Percentiles rank a stretch among this genome's conserved stretches.
phyloP scores from a whole-genome alignment of 257 asterid species.

The Perilla frutescens region DNA sequence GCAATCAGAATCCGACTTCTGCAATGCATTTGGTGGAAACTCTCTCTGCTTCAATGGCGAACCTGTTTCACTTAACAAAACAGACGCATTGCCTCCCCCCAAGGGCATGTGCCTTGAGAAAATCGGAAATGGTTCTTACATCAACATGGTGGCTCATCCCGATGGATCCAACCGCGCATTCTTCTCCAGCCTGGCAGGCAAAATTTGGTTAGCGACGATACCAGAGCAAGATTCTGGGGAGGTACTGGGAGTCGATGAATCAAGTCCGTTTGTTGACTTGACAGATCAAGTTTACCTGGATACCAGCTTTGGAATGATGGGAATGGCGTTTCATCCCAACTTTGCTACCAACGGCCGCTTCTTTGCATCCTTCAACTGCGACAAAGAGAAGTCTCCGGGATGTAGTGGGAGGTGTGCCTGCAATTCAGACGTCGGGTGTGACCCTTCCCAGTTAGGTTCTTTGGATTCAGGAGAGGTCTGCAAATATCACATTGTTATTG shows the following conservation, averaged over 20 bases:
- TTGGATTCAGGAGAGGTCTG: conserved; percentile 60
- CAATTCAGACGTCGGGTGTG: conserved; percentile 82
- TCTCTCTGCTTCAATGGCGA: conserved; percentile 71
- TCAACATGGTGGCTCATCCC: conserved; percentile 90
- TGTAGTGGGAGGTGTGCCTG: conserved; percentile 88
- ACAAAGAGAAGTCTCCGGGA: conserved; percentile 66
- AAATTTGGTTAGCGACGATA: conserved; percentile 74
- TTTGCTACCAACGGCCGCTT: conserved; percentile 79
- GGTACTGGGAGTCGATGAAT: conserved; percentile 63
- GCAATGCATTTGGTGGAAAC: conserved; percentile 71
- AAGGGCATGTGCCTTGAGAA: conserved; percentile 87
- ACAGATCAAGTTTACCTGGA: conserved; percentile 81
- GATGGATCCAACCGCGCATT: conserved; percentile 88
- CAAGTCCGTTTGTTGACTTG: conserved; percentile 81
- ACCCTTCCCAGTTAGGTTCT: conserved; percentile 73
- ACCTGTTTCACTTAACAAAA: conserved; percentile 52
- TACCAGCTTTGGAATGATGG: conserved; percentile 83
- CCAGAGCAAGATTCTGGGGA: conserved; percentile 89
- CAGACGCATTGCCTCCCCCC: conserved; percentile 51
- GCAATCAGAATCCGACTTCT: conserved; percentile 76
- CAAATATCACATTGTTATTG: conserved; percentile 65
- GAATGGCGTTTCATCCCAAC: conserved; percentile 91
- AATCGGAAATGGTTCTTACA: conserved; percentile 68
- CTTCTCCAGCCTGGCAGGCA: conserved; percentile 83
- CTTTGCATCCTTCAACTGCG: conserved; percentile 92